Percentiles rank a stretch among this genome's conserved stretches.
These are phyloP conservation scores for Lotus japonicus DNA, from an alignment of 306 rosid genomes.

Conservation along the genomic window DNA sequence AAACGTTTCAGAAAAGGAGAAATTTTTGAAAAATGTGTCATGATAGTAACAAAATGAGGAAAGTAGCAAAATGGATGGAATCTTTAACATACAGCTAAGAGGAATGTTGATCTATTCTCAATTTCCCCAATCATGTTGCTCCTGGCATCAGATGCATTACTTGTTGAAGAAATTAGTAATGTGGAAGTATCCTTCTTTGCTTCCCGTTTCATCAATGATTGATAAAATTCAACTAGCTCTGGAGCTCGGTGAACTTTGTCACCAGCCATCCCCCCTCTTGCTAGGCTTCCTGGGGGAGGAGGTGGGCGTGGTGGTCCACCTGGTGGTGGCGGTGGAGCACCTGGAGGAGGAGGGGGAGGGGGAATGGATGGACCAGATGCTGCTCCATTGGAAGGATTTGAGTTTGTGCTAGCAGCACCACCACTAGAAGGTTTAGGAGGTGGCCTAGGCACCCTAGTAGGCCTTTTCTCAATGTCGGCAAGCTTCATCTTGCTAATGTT, in stretches of 20 bases:
- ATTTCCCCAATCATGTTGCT: conserved; percentile 98
- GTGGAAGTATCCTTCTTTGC: conserved; percentile 85
- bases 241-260: conserved; percentile 93
- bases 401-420: conserved; percentile 31
- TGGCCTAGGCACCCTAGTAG: conserved; percentile 82
- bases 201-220: conserved; percentile 91
- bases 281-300: conserved; percentile 80
- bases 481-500: conserved; percentile 75
- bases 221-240: conserved; percentile 86
- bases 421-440: conserved; percentile 67
- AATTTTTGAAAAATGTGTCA: background rate
- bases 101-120: conserved; percentile 86
- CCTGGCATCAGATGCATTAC: conserved; percentile 72
- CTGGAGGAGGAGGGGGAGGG: conserved; percentile 69
- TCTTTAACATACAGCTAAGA: conserved; percentile 67
- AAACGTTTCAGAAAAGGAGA: conserved; percentile 1
- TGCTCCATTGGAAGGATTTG: conserved; percentile 47
- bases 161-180: conserved; percentile 52
- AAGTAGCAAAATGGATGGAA: background rate
- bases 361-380: conserved; percentile 42
- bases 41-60: background rate
- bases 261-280: conserved; percentile 54
- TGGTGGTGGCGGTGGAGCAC: conserved; percentile 44
- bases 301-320: conserved; percentile 92
- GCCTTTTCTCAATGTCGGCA: conserved; percentile 78